Base-by-base conservation (phyloP, 1,139 yeast genomes). In the Zygosaccharomyces pseudobailii region DNA sequence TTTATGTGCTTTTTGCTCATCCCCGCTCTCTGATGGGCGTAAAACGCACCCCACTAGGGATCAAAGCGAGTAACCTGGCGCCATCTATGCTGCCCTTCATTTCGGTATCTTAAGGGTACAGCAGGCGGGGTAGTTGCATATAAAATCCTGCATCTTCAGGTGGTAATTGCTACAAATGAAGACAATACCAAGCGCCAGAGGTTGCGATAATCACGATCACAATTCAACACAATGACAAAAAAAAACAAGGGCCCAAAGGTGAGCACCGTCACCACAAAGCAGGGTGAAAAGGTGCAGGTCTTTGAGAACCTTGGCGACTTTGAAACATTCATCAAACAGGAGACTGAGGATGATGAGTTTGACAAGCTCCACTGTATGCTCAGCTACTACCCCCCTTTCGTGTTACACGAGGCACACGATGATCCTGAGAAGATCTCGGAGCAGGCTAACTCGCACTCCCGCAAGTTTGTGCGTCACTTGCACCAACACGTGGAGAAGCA, bases 401-500 rank as follows among this genome's bases (percentile, higher is more conserved):
- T 84, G 42, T 58, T 84, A 66, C 76, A 77, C 55, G 84, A 79
- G 55, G 76, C 84, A 53, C 87, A 81, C 56, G 79, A 82, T 49
- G 81, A 84, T 62, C 78, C 81, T 49, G 92, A 84, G 49, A 83
- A 82, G 66, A 78, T 84, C 51, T 83, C 84, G 65, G 84, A 85
- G 42, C 80, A 87, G 44, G 79, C 78, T 72, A 84, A 84, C 69
- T 80, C 83, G 50, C 80, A 83, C 62, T 80, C 84, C 49, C 78
- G 80, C 58, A 84, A 84, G 68, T 84, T 83, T 63, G 81, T 79
- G 57, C 76, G 92, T 64, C 84, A 84, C 62, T 73, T 84, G 66
- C 84, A 82, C 62, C 90, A 84, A 66, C 92, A 84, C 59, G 73
- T 84, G 47, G 79, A 81, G 60, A 82, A 82, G 61, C 90, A 84